Evolutionary conservation across 2,329 filamentous ascomycete genomes (phyloP), one percentile per base, ranked within the genome.

Genomic region (Curvularia spicifera): DNA sequence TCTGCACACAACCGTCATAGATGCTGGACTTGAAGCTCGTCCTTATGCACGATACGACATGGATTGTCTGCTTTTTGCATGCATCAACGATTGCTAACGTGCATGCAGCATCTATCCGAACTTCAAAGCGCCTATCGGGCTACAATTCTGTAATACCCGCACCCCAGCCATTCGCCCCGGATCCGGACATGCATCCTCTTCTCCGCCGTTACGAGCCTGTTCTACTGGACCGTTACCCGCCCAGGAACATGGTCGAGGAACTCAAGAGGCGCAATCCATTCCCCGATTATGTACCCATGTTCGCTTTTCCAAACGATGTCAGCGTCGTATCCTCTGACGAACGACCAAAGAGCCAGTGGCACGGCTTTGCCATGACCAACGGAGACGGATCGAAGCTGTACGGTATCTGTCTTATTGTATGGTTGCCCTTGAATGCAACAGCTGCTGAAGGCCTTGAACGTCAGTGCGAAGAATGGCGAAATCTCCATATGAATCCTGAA

Each of bases 211-310:
- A 98, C 75, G 95, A 99, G 76, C 95, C 95, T 7, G 93, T 97
- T n/a, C 82, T 99, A 22, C 86, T 99, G 29, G 95, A 99, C 77
- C 87, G 93, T 76, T 98, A 98, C 70, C 95, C 95, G 7, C 89
- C 92, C 15, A 91, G 92, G 74, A 86, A 87, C 64, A 90, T 92
- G 72, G 83, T 87, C 22, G 93, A 97, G 57, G 93, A 97, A 67
- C 78, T 90, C 51, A 87, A 91, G 67, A 85, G 90, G 70, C 85
- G 95, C 71, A 93, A 92, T 53, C 89, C 86, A 56, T 98, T 99
- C 72, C 95, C 95, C 0, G 95, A 99, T 74, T 99, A 97, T 71
- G 92, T 99, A 18, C 95, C 95, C 56, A 98, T 99, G 95, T 99
- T 99, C 78, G 93, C 95, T 53, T 99, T 98, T 71, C 95, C 95